Percentiles rank a stretch among this genome's conserved stretches.
These are phyloP conservation scores for Rutstroemia sp. DNA, from an alignment of 2,329 filamentous ascomycete species.

Conservation along the genomic window DNA sequence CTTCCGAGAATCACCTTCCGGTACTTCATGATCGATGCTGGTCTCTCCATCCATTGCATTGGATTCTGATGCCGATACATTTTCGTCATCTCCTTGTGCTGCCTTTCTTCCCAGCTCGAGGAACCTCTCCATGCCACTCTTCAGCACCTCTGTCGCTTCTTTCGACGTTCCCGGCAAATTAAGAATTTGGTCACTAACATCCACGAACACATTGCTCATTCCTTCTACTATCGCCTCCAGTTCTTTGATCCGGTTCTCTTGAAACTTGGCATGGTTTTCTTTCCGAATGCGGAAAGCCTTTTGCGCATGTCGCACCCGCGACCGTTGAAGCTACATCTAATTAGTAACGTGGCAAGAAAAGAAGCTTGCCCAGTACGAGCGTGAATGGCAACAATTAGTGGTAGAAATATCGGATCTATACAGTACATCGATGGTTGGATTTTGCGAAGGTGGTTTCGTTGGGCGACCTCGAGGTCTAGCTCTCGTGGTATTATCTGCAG, in stretches of 20 bases:
- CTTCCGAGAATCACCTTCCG: too few species aligned
- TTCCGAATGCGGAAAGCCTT: slow-evolving; percentile 12
- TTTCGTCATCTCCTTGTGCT: not conserved
- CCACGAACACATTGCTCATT: slow-evolving; percentile 14
- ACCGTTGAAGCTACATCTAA: slow-evolving; percentile 9
- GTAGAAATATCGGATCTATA: not conserved
- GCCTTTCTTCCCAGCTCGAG: slow-evolving; percentile 2
- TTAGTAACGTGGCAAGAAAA: not conserved
- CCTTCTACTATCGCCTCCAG: slow-evolving; percentile 15
- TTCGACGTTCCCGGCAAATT: not conserved
- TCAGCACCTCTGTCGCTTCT: slow-evolving; percentile 4
- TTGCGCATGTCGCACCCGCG: slow-evolving; percentile 9
- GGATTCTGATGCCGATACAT: not conserved
- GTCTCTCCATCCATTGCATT: not conserved
- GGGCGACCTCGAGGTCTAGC: not conserved
- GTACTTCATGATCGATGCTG: not conserved
- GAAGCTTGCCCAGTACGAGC: too few species aligned
- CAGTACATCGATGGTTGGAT: not conserved
- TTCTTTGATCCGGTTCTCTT: slow-evolving; percentile 9
- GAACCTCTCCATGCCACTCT: slow-evolving; percentile 9
- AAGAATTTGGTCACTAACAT: slow-evolving; percentile 12
- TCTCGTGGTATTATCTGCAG: not conserved
- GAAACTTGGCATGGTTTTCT: slow-evolving; percentile 8
- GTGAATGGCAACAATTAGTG: not conserved
- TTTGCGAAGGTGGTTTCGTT: not conserved